A percentile compares a stretch with the other conserved stretches of the same genome.
phyloP scores from a whole-genome alignment of 1,284 basidiomycete species.

The Puccinia coronata region DNA sequence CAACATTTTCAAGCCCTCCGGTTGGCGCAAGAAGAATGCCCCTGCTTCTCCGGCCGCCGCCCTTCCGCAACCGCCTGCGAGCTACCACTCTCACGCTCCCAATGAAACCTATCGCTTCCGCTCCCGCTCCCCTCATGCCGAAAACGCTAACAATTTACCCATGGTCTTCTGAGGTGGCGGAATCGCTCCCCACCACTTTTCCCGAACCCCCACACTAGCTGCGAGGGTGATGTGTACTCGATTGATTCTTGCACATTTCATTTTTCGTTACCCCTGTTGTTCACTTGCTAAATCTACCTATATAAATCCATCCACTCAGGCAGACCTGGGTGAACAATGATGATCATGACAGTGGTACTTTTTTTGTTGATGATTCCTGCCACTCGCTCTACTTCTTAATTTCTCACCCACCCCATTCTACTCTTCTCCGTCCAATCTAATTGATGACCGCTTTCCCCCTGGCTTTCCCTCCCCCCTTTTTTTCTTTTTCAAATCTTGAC shows the following conservation, averaged over 20 bases:
- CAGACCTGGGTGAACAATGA: neutral
- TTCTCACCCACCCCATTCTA: no score
- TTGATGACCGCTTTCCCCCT: no score
- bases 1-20: neutral
- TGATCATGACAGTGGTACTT: neutral
- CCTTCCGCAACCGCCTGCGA: neutral
- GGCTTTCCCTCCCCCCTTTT: no score
- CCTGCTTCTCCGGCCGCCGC: neutral
- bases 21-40: slow-evolving; percentile 11
- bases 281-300: no score
- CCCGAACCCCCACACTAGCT: neutral
- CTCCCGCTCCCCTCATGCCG: slow-evolving; percentile 11
- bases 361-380: neutral
- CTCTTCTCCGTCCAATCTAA: no score
- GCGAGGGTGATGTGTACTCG: neutral
- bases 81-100: neutral
- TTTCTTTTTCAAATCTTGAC: no score
- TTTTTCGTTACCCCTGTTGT: neutral
- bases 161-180: slow-evolving; percentile 29
- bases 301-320: no score
- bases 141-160: slow-evolving; percentile 8
- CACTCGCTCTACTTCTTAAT: no score
- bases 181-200: no score
- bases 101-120: neutral
- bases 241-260: neutral